Evolutionary conservation across 768 basidiomycete genomes (phyloP), one percentile per base, ranked within the genome.

Genomic region (Hortiboletus flavorubellus): DNA sequence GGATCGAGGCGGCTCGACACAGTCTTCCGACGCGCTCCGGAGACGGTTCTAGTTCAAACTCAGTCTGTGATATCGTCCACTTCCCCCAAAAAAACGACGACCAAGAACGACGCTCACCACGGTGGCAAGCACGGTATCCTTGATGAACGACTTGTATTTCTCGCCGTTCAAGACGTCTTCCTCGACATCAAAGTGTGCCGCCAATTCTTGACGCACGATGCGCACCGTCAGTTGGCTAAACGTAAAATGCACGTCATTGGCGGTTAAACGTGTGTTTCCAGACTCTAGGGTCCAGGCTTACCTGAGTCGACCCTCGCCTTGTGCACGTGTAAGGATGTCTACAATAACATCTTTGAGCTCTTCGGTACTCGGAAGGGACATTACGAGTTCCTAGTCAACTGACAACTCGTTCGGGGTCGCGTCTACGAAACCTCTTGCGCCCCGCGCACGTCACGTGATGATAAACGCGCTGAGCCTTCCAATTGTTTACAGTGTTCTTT

Each of bases 161-260:
- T 70, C 64, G 29, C 55, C 61, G 30, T 78, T 76, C 39, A 87
- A 67, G 3, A 71, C 63, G 0, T 79, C 81, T 6, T 69, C 59
- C 9, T 75, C 72, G n/a, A 87, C 65, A 4, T 60, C 54, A 42
- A 84, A 72, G 23, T 73, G 59, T 26, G 70, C 60, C 67, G 86
- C 85, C 1, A 87, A 49, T n/a, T 73, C 62, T 52, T 71, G 66
- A 12, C 85, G 79, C 26, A 87, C 73, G 12, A 77, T 72, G 23
- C 80, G 78, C 15, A 75, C 75, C 2, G 85, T 85, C 29, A 74
- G 53, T 53, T 72, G 44, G 31, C 68, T 69, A 31, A 3, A 61
- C 21, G 39, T 53, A 42, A 46, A 14, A 37, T 14, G 40, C 8
- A 29, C 46, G 48, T 53, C 46, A 59, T 35, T 42, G 16, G 31